Conservation (phyloP, 2,329 filamentous ascomycete genomes). For the Gaeumannomyces sp. region DNA sequence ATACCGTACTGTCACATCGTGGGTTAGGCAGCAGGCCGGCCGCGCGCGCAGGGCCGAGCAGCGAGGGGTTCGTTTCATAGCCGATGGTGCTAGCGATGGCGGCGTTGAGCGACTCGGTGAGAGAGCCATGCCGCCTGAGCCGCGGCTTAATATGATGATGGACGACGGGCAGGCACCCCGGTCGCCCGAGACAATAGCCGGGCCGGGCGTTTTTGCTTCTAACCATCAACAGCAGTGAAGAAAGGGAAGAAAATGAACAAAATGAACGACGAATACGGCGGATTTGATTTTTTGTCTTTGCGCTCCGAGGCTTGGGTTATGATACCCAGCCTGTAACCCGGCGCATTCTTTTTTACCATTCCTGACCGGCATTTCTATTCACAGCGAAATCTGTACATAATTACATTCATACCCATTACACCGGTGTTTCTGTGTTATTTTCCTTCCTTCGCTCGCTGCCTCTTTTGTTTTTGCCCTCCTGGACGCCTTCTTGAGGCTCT, state of each 20-base stretch:
- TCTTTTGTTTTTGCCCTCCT: no score
- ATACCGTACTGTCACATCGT: slow-evolving; percentile 54
- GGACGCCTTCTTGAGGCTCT: no score
- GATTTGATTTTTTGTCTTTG: not conserved
- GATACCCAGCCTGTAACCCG: not conserved
- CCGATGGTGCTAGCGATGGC: slow-evolving; percentile 34
- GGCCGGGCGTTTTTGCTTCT: no score
- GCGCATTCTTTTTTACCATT: not conserved
- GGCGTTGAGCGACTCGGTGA: slow-evolving; percentile 26
- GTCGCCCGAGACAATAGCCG: slow-evolving; percentile 27
- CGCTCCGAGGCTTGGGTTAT: not conserved
- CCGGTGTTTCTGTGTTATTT: not conserved
- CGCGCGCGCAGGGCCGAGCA: slow-evolving; percentile 43
- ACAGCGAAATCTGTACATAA: not conserved
- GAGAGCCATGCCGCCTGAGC: slow-evolving; percentile 36
- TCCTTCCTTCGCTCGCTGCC: not conserved
- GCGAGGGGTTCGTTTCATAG: slow-evolving; percentile 21
- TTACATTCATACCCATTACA: not conserved
- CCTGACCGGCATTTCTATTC: not conserved
- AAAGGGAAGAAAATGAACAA: not conserved
- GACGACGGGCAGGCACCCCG: slow-evolving; percentile 42
- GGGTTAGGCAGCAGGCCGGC: slow-evolving; percentile 59
- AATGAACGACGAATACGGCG: no score
- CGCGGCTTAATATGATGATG: slow-evolving; percentile 44
- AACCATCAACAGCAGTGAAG: not conserved